These are phyloP conservation scores for Leishmania arabica DNA, from an alignment of 208 protist species.

Conservation along the genomic window DNA sequence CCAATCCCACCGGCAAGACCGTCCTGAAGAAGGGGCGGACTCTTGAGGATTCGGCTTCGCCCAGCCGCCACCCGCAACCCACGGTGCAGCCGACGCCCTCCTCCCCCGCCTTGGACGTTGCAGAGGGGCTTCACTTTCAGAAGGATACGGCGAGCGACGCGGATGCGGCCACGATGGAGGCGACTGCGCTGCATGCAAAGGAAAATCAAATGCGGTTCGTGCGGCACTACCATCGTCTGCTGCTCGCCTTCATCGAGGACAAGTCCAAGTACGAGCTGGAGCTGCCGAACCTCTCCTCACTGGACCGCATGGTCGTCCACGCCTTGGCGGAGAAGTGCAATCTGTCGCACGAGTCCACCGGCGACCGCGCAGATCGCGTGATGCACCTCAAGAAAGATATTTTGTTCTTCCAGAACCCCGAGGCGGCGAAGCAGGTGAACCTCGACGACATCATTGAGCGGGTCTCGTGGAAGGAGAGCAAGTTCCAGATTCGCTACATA, in stretches of 20 bases:
- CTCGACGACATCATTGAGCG: conserved; percentile 58
- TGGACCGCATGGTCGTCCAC: conserved; percentile 84
- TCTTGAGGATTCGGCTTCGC: conserved; percentile 4
- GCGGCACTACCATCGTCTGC: conserved; percentile 61
- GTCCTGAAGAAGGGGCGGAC: conserved; percentile 11
- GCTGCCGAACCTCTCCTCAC: conserved; percentile 64
- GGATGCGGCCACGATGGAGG: neutral
- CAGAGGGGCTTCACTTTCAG: conserved; percentile 22
- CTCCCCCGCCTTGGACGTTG: conserved; percentile 12
- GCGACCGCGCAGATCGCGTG: conserved; percentile 43
- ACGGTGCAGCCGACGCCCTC: conserved; percentile 41
- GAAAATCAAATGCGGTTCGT: conserved; percentile 75
- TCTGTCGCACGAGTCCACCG: conserved; percentile 74
- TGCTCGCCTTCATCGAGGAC: conserved; percentile 79
- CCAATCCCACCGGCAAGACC: conserved; percentile 17
- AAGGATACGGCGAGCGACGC: conserved; percentile 9
- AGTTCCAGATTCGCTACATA: conserved; percentile 63
- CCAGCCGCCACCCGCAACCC: neutral
- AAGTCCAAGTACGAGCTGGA: conserved; percentile 73
- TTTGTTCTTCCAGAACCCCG: conserved; percentile 76
- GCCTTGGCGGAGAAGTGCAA: conserved; percentile 85
- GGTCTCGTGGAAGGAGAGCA: conserved; percentile 62
- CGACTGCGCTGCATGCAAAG: conserved; percentile 46
- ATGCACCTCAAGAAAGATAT: conserved; percentile 86
- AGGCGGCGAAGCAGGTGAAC: conserved; percentile 49